Evolutionary conservation across 306 rosid genomes (phyloP).

Genomic region (Prunus mume): DNA sequence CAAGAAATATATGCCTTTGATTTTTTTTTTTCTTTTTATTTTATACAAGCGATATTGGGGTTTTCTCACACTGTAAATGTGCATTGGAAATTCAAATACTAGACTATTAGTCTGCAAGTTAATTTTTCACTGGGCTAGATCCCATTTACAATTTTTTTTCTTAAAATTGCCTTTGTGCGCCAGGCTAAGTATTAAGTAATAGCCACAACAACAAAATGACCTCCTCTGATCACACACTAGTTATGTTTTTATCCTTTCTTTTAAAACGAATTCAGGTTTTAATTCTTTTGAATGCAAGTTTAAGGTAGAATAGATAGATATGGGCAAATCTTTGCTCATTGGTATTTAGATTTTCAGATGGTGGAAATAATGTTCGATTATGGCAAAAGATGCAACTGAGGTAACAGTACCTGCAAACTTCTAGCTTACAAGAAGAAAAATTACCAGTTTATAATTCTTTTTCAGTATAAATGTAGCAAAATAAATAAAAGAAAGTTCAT

Average conservation of each 20-base stretch:
- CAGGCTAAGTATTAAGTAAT: too few species aligned
- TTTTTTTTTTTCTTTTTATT: neutral
- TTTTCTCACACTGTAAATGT: too few species aligned
- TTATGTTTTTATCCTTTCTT: neutral
- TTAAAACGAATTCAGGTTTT: neutral
- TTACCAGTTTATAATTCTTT: neutral
- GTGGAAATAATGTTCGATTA: neutral
- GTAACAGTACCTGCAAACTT: neutral
- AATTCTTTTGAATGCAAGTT: neutral
- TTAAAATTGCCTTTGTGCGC: too few species aligned
- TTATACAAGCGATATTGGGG: neutral
- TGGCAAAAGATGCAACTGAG: neutral
- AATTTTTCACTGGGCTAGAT: too few species aligned
- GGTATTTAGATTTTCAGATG: neutral
- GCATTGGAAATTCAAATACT: too few species aligned
- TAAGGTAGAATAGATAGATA: too few species aligned
- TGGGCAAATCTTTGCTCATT: too few species aligned
- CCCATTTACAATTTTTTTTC: too few species aligned
- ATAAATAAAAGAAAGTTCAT: neutral
- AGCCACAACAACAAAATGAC: too few species aligned
- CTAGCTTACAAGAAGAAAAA: neutral
- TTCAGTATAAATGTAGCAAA: neutral
- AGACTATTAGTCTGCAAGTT: accelerated
- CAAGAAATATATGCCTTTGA: neutral
- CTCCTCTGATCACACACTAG: neutral